Evolutionary conservation across 2,329 filamentous ascomycete species (phyloP), one percentile per base, ranked within the genome.

Genomic region (Colletotrichum graminicola): DNA sequence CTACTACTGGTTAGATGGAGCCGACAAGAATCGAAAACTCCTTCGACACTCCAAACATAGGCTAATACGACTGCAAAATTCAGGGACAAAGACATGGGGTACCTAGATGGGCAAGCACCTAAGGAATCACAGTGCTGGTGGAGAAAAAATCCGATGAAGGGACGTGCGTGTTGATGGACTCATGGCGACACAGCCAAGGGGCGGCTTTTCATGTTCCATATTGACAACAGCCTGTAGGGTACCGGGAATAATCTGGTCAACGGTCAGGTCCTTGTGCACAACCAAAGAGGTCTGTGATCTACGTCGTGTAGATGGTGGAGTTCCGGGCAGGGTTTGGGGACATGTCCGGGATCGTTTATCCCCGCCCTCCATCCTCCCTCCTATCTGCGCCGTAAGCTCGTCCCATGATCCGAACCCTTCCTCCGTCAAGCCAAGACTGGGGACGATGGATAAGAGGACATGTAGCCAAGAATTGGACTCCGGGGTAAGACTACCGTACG

Each of bases 401-500:
- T 29, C 60, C 23, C 26, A 49, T 14, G 16, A 55, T 43, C 49
- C 29, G n/a, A 26, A 18, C n/a, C 11, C 12, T 11, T 18, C 23
- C 66, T 39, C 67, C 34, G 41, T 41, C 56, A 57, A 57, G 67
- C 67, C 67, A 67, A 67, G 49, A 29, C 56, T 36, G 43, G 57
- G 51, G 55, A 39, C 21, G 18, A 62, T 39, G 43, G 29, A 23
- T 16, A 54, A n/a, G 11, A 52, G 60, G 43, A 11, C 7, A 26
- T 34, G 8, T 16, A 32, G 57, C 57, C 41, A 71, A 71, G 51
- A 16, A 16, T 29, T 71, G 16, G 10, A 62, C 1, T 32, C 26
- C 14, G 21, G 21, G 41, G 14, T 18, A 61, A 4, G 39, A 55
- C 23, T 61, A 59, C n/a, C n/a, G n/a, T n/a, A n/a, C 29, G 21